A percentile compares a stretch with the other conserved stretches of the same genome.
Conservation (phyloP, 345 rosid species). For the Citrus inodora region DNA sequence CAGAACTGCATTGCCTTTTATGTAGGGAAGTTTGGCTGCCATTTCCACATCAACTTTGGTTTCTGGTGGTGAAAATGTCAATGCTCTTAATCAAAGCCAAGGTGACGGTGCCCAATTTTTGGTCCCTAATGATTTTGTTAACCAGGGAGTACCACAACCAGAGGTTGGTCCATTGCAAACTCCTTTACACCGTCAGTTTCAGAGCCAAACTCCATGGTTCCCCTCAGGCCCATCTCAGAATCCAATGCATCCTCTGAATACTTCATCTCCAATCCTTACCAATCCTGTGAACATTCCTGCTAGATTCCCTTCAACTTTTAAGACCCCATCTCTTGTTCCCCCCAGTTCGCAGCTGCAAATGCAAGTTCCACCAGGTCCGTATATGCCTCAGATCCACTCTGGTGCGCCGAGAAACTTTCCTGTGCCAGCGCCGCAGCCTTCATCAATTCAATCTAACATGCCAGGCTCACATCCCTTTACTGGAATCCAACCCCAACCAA, state of each 20-base stretch:
- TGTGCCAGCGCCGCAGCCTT: slow-evolving; percentile 35
- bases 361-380: slow-evolving; percentile 30
- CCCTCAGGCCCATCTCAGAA: slow-evolving; percentile 31
- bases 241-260: slow-evolving; percentile 27
- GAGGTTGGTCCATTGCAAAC: slow-evolving; percentile 30
- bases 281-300: slow-evolving; percentile 30
- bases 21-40: slow-evolving; percentile 64
- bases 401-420: slow-evolving; percentile 40
- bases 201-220: slow-evolving; percentile 42
- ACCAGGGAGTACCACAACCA: slow-evolving; percentile 31
- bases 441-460: slow-evolving; percentile 30
- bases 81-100: slow-evolving; percentile 29
- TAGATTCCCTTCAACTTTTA: slow-evolving; percentile 38
- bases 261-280: slow-evolving; percentile 34
- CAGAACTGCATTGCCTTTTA: slow-evolving; percentile 5
- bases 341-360: slow-evolving; percentile 26
- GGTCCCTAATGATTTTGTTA: slow-evolving; percentile 15
- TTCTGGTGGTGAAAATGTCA: slow-evolving; percentile 42
- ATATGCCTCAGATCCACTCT: slow-evolving; percentile 31
- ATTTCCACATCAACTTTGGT: slow-evolving; percentile 28
- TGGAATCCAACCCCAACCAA: slow-evolving; percentile 43
- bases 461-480: slow-evolving; percentile 25
- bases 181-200: slow-evolving; percentile 50
- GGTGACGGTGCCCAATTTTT: slow-evolving; percentile 21
- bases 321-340: slow-evolving; percentile 32